Evolutionary conservation across 352 stramenopile species (phyloP).

Genomic region (Phytophthora multivora): DNA sequence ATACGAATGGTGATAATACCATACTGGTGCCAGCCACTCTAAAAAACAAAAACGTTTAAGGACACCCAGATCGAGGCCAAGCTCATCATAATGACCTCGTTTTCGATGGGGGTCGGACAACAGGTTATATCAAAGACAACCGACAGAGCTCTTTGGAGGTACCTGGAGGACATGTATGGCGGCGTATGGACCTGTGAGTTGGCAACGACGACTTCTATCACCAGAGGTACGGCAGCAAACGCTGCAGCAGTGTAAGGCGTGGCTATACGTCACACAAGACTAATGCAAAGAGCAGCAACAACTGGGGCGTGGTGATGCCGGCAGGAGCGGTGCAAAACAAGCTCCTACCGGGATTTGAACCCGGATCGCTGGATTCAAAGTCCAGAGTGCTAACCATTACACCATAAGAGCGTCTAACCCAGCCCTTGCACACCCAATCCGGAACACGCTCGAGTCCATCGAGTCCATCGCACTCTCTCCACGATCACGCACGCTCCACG

Average conservation of each 20-base stretch:
- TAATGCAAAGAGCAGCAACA: not conserved
- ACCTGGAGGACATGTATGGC: not conserved
- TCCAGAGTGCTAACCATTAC: conserved; percentile 17
- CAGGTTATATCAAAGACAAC: conserved; percentile 7
- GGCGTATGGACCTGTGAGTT: not conserved
- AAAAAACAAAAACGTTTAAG: conserved; percentile 13
- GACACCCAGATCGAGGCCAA: conserved; percentile 1
- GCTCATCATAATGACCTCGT: conserved; percentile 4
- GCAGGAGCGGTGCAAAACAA: not conserved
- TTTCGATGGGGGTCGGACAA: conserved; percentile 11
- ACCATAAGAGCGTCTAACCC: conserved; percentile 16
- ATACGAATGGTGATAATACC: not conserved
- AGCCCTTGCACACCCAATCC: conserved; percentile 1
- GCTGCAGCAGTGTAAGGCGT: not conserved
- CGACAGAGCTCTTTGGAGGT: conserved; percentile 6
- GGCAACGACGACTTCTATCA: not conserved
- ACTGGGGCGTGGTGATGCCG: not conserved
- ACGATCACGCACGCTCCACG: not conserved
- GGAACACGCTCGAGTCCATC: not conserved
- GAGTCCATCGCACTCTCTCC: too few species aligned
- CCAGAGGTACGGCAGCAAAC: not conserved
- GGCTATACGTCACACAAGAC: not conserved
- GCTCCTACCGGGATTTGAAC: conserved; percentile 1
- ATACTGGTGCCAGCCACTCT: not conserved
- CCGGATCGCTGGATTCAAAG: conserved; percentile 20